Conservation (phyloP, 2,329 filamentous ascomycete genomes). For the Aspergillus sp. region DNA sequence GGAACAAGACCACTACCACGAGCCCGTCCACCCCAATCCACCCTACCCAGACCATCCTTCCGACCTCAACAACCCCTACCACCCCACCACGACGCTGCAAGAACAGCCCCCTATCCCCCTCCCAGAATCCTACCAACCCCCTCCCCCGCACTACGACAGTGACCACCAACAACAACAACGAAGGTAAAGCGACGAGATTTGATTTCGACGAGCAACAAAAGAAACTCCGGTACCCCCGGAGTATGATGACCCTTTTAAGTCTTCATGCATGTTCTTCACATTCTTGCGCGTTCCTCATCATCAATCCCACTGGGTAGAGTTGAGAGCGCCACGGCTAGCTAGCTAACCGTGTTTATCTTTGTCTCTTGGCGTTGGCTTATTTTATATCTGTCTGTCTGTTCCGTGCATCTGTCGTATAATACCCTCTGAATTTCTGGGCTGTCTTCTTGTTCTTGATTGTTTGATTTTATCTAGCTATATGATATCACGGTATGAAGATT, state of each 20-base stretch:
- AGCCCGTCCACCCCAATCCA: neutral
- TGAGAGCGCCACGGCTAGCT: neutral
- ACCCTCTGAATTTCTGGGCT: slow-evolving; percentile 4
- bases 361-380: slow-evolving; percentile 2
- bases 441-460: neutral
- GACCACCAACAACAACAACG: slow-evolving; percentile 12
- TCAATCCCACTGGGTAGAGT: neutral
- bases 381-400: neutral
- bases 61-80: slow-evolving; percentile 21
- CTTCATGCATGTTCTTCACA: neutral
- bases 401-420: slow-evolving; percentile 5
- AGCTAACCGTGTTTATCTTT: neutral
- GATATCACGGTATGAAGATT: slow-evolving; percentile 9
- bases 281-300: neutral
- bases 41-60: slow-evolving; percentile 9
- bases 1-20: slow-evolving; percentile 1
- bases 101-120: slow-evolving; percentile 35
- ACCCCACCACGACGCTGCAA: slow-evolving; percentile 22
- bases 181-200: slow-evolving; percentile 2
- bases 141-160: slow-evolving; percentile 27
- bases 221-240: neutral
- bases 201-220: neutral
- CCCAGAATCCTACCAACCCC: slow-evolving; percentile 32
- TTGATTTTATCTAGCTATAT: neutral
- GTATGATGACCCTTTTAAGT: neutral